Conservation (phyloP, 768 basidiomycete genomes). For the Cystofilobasidium ferigula region DNA sequence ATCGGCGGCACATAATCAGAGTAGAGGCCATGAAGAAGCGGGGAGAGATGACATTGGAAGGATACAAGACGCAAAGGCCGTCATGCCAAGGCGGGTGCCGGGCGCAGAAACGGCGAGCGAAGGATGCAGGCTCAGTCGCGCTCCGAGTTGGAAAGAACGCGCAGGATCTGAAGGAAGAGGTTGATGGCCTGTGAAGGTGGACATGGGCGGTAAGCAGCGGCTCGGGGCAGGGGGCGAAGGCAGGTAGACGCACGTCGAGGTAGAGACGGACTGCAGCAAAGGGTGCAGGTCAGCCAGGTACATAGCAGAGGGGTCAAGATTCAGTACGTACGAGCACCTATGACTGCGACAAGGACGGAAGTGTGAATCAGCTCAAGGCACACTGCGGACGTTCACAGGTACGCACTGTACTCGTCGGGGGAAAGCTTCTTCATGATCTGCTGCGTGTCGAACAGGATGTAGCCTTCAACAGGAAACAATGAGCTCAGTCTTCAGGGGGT, state of each 20-base stretch:
- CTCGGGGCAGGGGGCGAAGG: not conserved
- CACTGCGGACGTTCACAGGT: not conserved
- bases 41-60: too few species aligned
- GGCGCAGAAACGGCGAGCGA: not conserved
- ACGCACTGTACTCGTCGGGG: constrained; percentile 56
- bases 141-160: constrained; percentile 30
- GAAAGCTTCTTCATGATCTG: constrained; percentile 75
- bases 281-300: not conserved
- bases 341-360: constrained; percentile 46
- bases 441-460: constrained; percentile 78
- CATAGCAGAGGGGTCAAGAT: not conserved
- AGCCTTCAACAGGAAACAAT: constrained; percentile 56
- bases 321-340: constrained; percentile 49
- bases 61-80: too few species aligned
- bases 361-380: too few species aligned
- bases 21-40: too few species aligned
- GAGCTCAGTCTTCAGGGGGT: constrained; percentile 41
- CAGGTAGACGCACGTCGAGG: constrained; percentile 39
- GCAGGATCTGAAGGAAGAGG: constrained; percentile 37
- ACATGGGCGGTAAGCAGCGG: not conserved
- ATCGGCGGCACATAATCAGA: too few species aligned
- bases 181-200: constrained; percentile 50
- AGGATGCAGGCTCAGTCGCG: not conserved
- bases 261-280: constrained; percentile 57
- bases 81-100: not conserved